phyloP scores from a whole-genome alignment of 106 monocot species.

The Dioscorea zingiberensis region DNA sequence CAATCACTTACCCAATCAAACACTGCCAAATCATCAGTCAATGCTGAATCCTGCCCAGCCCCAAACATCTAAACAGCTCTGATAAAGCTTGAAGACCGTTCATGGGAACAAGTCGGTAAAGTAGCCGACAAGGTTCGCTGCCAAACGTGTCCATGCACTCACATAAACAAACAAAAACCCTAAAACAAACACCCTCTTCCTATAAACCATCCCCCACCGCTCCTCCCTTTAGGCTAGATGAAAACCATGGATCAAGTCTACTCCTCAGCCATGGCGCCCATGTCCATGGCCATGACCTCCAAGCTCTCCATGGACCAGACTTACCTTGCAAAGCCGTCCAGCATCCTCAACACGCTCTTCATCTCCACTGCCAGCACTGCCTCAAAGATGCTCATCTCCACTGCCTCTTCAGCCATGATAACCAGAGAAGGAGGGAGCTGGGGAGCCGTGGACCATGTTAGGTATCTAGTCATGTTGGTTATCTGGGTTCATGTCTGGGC shows the following conservation, averaged over 20 bases:
- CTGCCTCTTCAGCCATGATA: slow-evolving; percentile 8
- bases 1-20: too few relatives aligned
- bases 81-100: too few relatives aligned
- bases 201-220: too few relatives aligned
- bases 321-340: neutral
- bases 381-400: slow-evolving; percentile 8
- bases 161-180: too few relatives aligned
- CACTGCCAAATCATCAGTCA: too few relatives aligned
- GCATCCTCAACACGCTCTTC: slow-evolving; percentile 15
- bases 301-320: neutral
- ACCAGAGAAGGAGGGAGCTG: slow-evolving; percentile 20
- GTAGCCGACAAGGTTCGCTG: too few relatives aligned
- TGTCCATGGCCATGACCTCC: neutral
- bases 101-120: too few relatives aligned
- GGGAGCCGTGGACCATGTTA: slow-evolving; percentile 35
- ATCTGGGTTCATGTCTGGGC: slow-evolving; percentile 37
- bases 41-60: too few relatives aligned
- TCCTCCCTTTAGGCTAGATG: too few relatives aligned
- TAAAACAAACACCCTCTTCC: too few relatives aligned
- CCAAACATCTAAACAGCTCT: too few relatives aligned
- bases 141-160: too few relatives aligned
- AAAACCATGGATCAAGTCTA: neutral
- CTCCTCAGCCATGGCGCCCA: neutral
- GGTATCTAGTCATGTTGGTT: slow-evolving; percentile 29
- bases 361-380: slow-evolving; percentile 15